Percentiles rank a stretch among this genome's conserved stretches.
Conservation (phyloP, 2,329 filamentous ascomycete genomes). For the Sporothrix globosa region DNA sequence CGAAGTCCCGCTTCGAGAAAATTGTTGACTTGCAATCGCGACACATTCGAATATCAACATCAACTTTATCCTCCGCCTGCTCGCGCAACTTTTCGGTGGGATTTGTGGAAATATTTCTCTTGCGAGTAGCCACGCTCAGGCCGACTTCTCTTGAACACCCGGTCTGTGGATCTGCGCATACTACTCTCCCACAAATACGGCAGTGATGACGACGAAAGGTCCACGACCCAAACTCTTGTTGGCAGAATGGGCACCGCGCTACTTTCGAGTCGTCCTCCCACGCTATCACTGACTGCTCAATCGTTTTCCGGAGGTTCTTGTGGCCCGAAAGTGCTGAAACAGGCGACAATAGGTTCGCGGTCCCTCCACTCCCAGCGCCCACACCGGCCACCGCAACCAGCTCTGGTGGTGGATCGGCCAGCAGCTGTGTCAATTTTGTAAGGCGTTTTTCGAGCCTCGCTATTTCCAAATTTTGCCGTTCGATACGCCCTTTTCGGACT, state of each 20-base stretch:
- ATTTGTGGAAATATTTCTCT: slow-evolving; percentile 39
- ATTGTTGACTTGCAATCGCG: slow-evolving; percentile 74
- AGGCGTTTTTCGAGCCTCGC: slow-evolving; percentile 88
- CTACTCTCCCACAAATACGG: slow-evolving; percentile 86
- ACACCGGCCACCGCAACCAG: slow-evolving; percentile 37
- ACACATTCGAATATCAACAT: slow-evolving; percentile 87
- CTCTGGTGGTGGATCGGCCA: slow-evolving; percentile 65
- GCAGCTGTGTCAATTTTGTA: slow-evolving; percentile 82
- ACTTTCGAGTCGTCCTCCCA: slow-evolving; percentile 93
- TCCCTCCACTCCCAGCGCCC: slow-evolving; percentile 18
- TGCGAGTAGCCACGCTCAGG: slow-evolving; percentile 69
- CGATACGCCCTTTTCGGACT: slow-evolving; percentile 75
- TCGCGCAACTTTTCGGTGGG: slow-evolving; percentile 39
- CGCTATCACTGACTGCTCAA: slow-evolving; percentile 90
- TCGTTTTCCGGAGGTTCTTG: slow-evolving; percentile 73
- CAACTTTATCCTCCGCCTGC: slow-evolving; percentile 54
- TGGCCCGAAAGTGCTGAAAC: slow-evolving; percentile 66
- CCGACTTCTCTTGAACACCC: slow-evolving; percentile 83
- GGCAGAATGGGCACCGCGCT: slow-evolving; percentile 84
- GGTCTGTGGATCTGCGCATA: slow-evolving; percentile 85
- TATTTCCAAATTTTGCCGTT: slow-evolving; percentile 84
- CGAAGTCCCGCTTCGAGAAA: slow-evolving; percentile 74
- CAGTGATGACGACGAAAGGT: slow-evolving; percentile 94
- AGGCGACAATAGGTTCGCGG: slow-evolving; percentile 59
- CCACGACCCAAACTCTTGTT: slow-evolving; percentile 93